A percentile compares a stretch with the other conserved stretches of the same genome.
Conservation (phyloP, 2,329 filamentous ascomycete species). For the Fusarium chlamydosporum region DNA sequence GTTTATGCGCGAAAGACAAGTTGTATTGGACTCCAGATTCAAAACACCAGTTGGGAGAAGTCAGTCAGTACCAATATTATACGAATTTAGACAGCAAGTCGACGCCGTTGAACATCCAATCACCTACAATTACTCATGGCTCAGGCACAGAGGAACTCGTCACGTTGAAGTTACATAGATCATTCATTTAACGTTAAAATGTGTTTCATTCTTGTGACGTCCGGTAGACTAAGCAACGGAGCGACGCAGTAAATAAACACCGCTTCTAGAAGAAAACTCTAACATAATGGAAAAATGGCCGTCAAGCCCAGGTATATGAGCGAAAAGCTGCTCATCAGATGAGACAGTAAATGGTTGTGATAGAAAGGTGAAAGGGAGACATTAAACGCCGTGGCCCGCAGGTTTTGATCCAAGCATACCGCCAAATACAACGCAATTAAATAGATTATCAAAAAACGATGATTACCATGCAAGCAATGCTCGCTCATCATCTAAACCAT, state of each 20-base stretch:
- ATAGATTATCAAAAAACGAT: slow-evolving; percentile 40
- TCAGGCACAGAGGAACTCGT: neutral
- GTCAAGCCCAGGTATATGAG: slow-evolving; percentile 48
- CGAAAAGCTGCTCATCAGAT: slow-evolving; percentile 41
- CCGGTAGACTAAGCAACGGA: slow-evolving; percentile 44
- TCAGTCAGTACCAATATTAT: no score
- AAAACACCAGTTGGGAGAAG: no score
- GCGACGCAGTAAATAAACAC: slow-evolving; percentile 44
- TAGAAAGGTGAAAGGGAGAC: slow-evolving; percentile 40
- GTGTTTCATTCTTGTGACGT: slow-evolving; percentile 41
- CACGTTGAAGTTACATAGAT: slow-evolving; percentile 5
- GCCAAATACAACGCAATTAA: slow-evolving; percentile 46
- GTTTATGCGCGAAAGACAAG: no score
- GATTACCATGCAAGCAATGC: slow-evolving; percentile 20
- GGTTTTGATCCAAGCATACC: slow-evolving; percentile 53
- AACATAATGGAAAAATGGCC: slow-evolving; percentile 48
- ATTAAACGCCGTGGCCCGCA: slow-evolving; percentile 53
- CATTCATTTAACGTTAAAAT: slow-evolving; percentile 23
- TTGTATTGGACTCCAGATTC: no score
- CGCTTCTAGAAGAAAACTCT: slow-evolving; percentile 49
- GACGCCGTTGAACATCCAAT: neutral
- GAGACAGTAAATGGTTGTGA: slow-evolving; percentile 39
- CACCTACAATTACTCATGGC: neutral
- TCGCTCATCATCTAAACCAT: slow-evolving; percentile 36
- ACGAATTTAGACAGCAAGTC: neutral